Percentiles rank a stretch among this genome's conserved stretches.
phyloP scores from a whole-genome alignment of 192 early-diverging fungal species.

The Funneliformis geosporum region DNA sequence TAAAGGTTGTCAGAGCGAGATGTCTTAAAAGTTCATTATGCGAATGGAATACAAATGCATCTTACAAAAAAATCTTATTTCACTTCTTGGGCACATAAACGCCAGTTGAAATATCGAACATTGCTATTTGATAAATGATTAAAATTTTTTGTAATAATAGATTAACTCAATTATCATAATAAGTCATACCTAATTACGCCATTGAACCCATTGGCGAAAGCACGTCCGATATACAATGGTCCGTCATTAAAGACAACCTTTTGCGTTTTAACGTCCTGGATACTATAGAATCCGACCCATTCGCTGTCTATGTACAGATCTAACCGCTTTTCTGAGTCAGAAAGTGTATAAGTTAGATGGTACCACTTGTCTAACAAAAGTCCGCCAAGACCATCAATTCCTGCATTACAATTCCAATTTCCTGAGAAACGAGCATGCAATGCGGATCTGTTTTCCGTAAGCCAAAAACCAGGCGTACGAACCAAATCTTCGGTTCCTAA shows the following conservation, averaged over 20 bases:
- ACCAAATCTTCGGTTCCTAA: neutral
- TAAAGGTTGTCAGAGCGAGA: neutral
- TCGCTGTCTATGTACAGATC: constrained; percentile 1
- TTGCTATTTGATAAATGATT: constrained; percentile 23
- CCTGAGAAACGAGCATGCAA: constrained; percentile 21
- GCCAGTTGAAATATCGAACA: constrained; percentile 33
- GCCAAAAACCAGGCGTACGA: neutral
- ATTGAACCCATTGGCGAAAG: neutral
- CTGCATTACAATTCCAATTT: neutral
- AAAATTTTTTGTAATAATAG: neutral
- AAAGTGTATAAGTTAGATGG: constrained; percentile 27
- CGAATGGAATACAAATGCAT: neutral
- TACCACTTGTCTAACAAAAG: constrained; percentile 27
- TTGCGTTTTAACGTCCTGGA: neutral
- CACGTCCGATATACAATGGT: constrained; percentile 2
- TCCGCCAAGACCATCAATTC: neutral
- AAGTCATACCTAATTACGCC: constrained; percentile 27
- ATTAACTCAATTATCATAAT: neutral
- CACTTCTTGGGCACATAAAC: constrained; percentile 22
- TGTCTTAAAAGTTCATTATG: neutral
- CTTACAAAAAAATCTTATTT: constrained; percentile 19
- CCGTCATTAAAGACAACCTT: constrained; percentile 16
- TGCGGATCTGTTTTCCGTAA: neutral
- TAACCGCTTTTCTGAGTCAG: constrained; percentile 25
- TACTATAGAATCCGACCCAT: neutral